Evolutionary conservation across 495 filamentous ascomycete genomes (phyloP).

Genomic region (Trichoderma asperelloides): DNA sequence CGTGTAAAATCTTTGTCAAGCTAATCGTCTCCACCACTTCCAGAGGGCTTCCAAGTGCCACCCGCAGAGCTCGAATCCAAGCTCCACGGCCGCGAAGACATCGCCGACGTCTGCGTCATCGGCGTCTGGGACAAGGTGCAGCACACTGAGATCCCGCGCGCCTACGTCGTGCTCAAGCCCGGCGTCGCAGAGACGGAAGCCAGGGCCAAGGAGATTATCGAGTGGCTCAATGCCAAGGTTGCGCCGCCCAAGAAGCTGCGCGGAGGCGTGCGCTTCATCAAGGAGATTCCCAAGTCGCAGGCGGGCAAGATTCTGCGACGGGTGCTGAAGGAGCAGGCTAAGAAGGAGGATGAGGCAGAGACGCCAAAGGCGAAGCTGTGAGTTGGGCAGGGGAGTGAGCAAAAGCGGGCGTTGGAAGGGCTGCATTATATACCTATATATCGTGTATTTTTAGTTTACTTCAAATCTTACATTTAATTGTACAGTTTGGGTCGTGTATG

Average conservation of each 20-base stretch:
- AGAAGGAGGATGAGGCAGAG: conserved; percentile 27
- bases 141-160: conserved; percentile 74
- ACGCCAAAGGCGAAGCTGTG: conserved; percentile 25
- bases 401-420: not conserved
- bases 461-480: not conserved
- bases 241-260: conserved; percentile 62
- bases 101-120: conserved; percentile 79
- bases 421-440: not conserved
- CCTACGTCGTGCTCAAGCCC: conserved; percentile 63
- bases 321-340: conserved; percentile 39
- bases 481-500: not conserved
- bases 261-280: conserved; percentile 75
- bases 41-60: conserved; percentile 75
- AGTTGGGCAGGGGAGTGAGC: conserved; percentile 13
- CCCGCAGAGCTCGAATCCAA: conserved; percentile 84
- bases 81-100: conserved; percentile 57
- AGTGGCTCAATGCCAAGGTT: conserved; percentile 49
- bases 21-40: not conserved
- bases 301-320: conserved; percentile 85
- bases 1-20: not conserved
- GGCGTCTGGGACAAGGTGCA: conserved; percentile 62
- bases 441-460: not conserved
- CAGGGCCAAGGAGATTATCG: conserved; percentile 51
- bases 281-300: conserved; percentile 74
- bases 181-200: conserved; percentile 38